Conservation (phyloP, 208 protist genomes). For the Trypanosoma brucei region DNA sequence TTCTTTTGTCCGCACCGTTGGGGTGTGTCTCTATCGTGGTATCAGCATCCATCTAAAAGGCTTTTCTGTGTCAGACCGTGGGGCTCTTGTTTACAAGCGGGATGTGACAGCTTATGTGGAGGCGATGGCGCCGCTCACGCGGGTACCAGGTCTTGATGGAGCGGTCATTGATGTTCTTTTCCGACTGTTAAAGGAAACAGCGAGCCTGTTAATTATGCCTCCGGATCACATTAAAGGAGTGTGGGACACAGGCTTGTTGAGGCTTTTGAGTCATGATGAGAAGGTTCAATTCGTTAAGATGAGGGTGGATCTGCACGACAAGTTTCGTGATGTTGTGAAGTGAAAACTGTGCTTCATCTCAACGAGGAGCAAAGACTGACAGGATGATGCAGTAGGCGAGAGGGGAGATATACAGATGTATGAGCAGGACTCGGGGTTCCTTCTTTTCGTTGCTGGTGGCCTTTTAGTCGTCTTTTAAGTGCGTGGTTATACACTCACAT, state of each 20-base stretch:
- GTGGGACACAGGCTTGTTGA: conserved; percentile 66
- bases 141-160: conserved; percentile 63
- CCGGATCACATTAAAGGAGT: conserved; percentile 83
- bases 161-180: conserved; percentile 83
- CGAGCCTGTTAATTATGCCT: conserved; percentile 76
- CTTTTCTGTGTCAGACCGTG: conserved; percentile 63
- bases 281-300: conserved; percentile 76
- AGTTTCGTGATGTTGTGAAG: conserved; percentile 47
- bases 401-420: too few relatives aligned
- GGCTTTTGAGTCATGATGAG: conserved; percentile 70
- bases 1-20: conserved; percentile 78
- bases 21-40: conserved; percentile 81
- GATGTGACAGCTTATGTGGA: conserved; percentile 87
- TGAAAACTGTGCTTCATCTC: conserved; percentile 15
- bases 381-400: too few relatives aligned
- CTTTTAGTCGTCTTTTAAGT: too few relatives aligned
- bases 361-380: too few relatives aligned
- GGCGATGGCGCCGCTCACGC: conserved; percentile 67
- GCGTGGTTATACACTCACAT: too few relatives aligned
- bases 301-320: conserved; percentile 64
- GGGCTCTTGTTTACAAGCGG: conserved; percentile 84
- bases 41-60: conserved; percentile 70
- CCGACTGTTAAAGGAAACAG: conserved; percentile 78
- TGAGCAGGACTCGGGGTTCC: too few relatives aligned
- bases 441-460: too few relatives aligned